These are phyloP conservation scores for Curvularia sp. DNA, from an alignment of 2,329 filamentous ascomycete genomes.

Conservation along the genomic window DNA sequence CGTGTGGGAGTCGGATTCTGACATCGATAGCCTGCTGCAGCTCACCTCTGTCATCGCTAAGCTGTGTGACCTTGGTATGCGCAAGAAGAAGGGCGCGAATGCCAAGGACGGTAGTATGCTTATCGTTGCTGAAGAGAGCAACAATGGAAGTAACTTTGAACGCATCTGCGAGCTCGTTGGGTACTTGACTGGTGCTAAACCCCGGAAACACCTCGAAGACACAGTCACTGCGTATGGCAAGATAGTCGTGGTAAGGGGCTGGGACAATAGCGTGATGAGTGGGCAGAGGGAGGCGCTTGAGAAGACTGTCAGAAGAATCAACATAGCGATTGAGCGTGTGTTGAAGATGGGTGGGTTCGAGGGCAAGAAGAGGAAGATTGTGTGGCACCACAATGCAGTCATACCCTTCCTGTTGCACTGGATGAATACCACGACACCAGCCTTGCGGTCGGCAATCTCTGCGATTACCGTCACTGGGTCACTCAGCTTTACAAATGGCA, in stretches of 20 bases:
- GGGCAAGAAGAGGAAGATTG: conserved; percentile 27
- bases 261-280: conserved; percentile 27
- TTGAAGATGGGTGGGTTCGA: conserved; percentile 23
- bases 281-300: conserved; percentile 23
- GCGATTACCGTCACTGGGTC: conserved; percentile 38
- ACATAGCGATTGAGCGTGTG: conserved; percentile 31
- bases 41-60: conserved; percentile 42
- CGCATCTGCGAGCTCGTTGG: conserved; percentile 40
- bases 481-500: conserved; percentile 25
- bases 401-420: conserved; percentile 39
- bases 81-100: conserved; percentile 22
- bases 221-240: conserved; percentile 33
- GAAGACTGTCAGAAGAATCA: conserved; percentile 35
- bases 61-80: conserved; percentile 33
- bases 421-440: conserved; percentile 38
- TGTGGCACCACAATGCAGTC: conserved; percentile 47
- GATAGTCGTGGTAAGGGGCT: conserved; percentile 42
- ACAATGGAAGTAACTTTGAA: conserved; percentile 28
- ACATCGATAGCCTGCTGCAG: conserved; percentile 44
- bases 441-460: conserved; percentile 30
- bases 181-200: conserved; percentile 32
- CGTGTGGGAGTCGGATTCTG: conserved; percentile 46
- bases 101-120: conserved; percentile 34
- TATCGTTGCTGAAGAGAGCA: conserved; percentile 37
- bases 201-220: conserved; percentile 37